Base-by-base conservation (phyloP, 768 basidiomycete species). In the Tricholoma terreum region DNA sequence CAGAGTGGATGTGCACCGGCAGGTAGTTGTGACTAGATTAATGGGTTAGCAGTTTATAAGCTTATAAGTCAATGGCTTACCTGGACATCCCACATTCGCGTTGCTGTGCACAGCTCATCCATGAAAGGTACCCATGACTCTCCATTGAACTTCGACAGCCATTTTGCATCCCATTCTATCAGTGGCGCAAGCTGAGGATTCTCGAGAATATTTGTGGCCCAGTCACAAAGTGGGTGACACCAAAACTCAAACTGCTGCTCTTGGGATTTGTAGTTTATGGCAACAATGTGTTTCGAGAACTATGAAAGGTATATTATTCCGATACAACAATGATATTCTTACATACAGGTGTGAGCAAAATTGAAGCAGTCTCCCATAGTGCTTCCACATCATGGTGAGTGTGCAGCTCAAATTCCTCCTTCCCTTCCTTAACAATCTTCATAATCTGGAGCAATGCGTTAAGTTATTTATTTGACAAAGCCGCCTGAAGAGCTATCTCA, bases 1-100 rank as follows among this genome's bases (percentile, higher is more conserved):
- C 63, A 56, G 27, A 73, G 54, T 0, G 71, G 69, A 42, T 71
- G 70, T 49, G 55, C 67, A 54, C 48, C 58, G 6, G 36, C 19
- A 10, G 64, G 67, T n/a, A 70, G 40, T 22, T 35, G 17, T 57
- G 60, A 58, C 58, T 63, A 19, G 17, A 17, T 19, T 14, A 17
- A 19, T 11, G 24, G 24, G 24, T 27, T 27, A 27, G 24, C 24
- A 27, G 24, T 27, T 27, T 27, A 27, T 27, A 27, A 27, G 24
- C 38, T 19, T 40, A 14, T n/a, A 34, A 27, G 24, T 27, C 24
- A 27, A 27, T 27, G 24, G 24, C 24, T 42, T 45, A 63, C 65
- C 52, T 64, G 57, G 10, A 62, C 52, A 36, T 59, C n/a, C 30
- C 50, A 51, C 12, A 51, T 56, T 1, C 15, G 11, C 21, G 56